Evolutionary conservation across 1,139 yeast genomes (phyloP).

Genomic region (Blastobotrys raffinosifermentans): DNA sequence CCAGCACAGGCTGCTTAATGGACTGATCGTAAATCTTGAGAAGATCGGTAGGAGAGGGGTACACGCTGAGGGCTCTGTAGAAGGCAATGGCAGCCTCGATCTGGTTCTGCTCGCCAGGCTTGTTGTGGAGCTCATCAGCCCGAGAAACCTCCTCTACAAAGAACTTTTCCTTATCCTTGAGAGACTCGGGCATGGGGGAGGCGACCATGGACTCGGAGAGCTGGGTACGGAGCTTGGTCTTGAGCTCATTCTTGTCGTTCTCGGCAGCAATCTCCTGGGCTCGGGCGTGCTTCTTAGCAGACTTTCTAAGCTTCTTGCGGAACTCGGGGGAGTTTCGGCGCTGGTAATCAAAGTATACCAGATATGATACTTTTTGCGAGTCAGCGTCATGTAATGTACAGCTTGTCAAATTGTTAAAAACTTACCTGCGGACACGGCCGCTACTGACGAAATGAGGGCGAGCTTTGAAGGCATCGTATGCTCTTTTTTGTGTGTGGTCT

Average conservation of each 20-base stretch:
- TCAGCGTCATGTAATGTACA: background rate
- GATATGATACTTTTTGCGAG: slow-evolving; percentile 66
- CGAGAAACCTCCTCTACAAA: slow-evolving; percentile 78
- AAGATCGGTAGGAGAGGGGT: slow-evolving; percentile 91
- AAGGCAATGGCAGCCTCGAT: slow-evolving; percentile 81
- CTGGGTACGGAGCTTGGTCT: slow-evolving; percentile 55
- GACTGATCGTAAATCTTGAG: slow-evolving; percentile 85
- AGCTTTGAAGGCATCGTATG: slow-evolving; percentile 32
- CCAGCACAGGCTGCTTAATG: slow-evolving; percentile 75
- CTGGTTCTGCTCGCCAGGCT: slow-evolving; percentile 23
- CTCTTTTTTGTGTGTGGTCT: too few species aligned
- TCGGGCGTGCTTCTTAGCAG: slow-evolving; percentile 49
- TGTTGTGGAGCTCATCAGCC: slow-evolving; percentile 51
- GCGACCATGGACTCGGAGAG: slow-evolving; percentile 57
- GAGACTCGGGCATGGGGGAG: slow-evolving; percentile 72
- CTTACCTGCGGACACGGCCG: slow-evolving; percentile 31
- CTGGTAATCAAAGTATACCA: slow-evolving; percentile 82
- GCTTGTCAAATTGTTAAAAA: background rate
- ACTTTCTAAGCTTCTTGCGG: slow-evolving; percentile 66
- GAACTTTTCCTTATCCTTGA: slow-evolving; percentile 63
- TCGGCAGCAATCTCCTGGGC: slow-evolving; percentile 53
- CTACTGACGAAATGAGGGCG: slow-evolving; percentile 28
- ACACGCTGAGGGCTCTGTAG: slow-evolving; percentile 91
- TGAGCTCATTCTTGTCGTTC: slow-evolving; percentile 50
- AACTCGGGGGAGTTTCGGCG: slow-evolving; percentile 80